Evolutionary conservation across 805 yeast species (phyloP), one percentile per base, ranked within the genome.

Genomic region (Teunomyces lycoperdinae): DNA sequence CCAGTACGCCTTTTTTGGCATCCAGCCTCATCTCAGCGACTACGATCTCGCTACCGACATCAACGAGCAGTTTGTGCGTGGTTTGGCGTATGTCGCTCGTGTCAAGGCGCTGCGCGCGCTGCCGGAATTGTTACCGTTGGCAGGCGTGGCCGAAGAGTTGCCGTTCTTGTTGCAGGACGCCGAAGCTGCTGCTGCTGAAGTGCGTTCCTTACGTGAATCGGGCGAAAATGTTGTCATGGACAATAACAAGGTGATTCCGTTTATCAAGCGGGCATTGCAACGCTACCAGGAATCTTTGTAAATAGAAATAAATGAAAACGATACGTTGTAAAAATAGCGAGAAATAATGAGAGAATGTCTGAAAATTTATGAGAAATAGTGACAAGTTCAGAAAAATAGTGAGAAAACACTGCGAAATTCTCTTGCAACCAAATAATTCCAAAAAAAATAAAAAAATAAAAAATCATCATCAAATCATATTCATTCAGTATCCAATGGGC

Each of bases 1-100:
- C 57, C 96, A 88, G 64, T 81, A 76, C 56, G 91, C 96, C 0
- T 64, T 89, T 27, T 91, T 83, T 61, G 97, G 97, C n/a, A 86
- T 90, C 47, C 81, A 83, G 50, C 89, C 87, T 27, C 81, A 80
- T 46, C 71, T 79, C 47, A 74, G 82, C 42, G 84, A 69, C 40
- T 63, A 78, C 47, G 81, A 81, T 46, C 77, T 84, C 55, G 63
- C 68, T 13, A 82, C 83, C 10, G 86, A 85, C 58, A 71, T 75
- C 48, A 63, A 66, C 48, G 69, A 57, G 26, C 66, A 62, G 47
- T 68, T 71, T 35, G 85, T 86, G 44, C 71, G 79, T 46, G 97
- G 97, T 20, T 72, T 91, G 38, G 73, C 80, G 55, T 80, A 69
- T 54, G 79, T 89, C 35, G 89, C 96, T 26, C 74, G 80, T 58